phyloP scores from a whole-genome alignment of 2,329 filamentous ascomycete species.

The Pseudogymnoascus sp. region DNA sequence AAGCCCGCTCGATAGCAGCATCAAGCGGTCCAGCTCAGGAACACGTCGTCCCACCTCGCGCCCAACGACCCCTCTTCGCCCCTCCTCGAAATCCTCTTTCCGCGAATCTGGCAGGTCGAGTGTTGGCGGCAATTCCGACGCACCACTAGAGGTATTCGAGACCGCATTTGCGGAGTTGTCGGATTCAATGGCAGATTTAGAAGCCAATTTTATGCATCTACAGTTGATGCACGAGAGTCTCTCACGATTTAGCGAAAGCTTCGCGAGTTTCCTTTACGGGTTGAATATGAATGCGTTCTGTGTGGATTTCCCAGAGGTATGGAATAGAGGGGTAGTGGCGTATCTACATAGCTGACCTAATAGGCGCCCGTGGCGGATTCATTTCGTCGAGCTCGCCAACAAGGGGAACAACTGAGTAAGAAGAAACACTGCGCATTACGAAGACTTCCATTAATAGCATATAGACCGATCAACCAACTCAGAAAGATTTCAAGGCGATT shows the following conservation, averaged over 20 bases:
- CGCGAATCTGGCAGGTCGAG: slow-evolving; percentile 60
- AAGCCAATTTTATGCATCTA: slow-evolving; percentile 95
- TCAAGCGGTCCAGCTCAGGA: slow-evolving; percentile 23
- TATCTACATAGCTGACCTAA: slow-evolving; percentile 7
- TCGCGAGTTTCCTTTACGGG: slow-evolving; percentile 90
- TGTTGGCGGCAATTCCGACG: slow-evolving; percentile 45
- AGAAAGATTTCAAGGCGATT: slow-evolving; percentile 30
- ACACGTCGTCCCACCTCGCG: slow-evolving; percentile 34
- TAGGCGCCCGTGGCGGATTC: slow-evolving; percentile 79
- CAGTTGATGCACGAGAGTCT: slow-evolving; percentile 95
- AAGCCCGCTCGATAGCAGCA: slow-evolving; percentile 23
- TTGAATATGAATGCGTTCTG: slow-evolving; percentile 99
- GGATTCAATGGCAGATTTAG: slow-evolving; percentile 89
- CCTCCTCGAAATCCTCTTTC: slow-evolving; percentile 81
- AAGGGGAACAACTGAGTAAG: slow-evolving; percentile 43
- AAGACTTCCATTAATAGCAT: slow-evolving; percentile 9
- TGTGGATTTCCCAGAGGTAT: slow-evolving; percentile 90
- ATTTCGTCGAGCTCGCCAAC: slow-evolving; percentile 59
- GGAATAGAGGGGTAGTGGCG: slow-evolving; percentile 11
- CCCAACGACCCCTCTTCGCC: slow-evolving; percentile 85
- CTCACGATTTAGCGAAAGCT: slow-evolving; percentile 88
- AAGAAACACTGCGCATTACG: neutral
- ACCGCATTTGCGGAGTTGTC: slow-evolving; percentile 88
- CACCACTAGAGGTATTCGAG: slow-evolving; percentile 75
- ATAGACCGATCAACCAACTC: slow-evolving; percentile 29